Conservation (phyloP, 768 basidiomycete genomes). For the Suillus sp. region DNA sequence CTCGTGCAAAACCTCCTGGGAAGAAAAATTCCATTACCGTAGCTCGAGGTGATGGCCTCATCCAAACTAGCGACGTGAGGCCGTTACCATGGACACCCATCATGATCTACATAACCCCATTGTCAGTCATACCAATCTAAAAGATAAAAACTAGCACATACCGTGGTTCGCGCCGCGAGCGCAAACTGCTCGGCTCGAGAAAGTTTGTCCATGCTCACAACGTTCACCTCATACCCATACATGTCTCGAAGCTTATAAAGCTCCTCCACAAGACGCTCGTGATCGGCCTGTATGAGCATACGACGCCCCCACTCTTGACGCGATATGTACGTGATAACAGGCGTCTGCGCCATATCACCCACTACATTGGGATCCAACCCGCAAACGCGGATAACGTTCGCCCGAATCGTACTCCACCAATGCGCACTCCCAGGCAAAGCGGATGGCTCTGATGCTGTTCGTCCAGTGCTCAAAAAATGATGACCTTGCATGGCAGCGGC, state of each 20-base stretch:
- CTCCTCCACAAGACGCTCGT: slow-evolving; percentile 77
- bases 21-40: slow-evolving; percentile 95
- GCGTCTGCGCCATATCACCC: slow-evolving; percentile 46
- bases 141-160: slow-evolving; percentile 38
- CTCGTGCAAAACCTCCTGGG: slow-evolving; percentile 80
- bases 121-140: not conserved
- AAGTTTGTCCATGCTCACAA: slow-evolving; percentile 84
- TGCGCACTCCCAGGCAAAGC: slow-evolving; percentile 69
- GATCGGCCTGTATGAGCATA: slow-evolving; percentile 75
- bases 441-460: slow-evolving; percentile 77
- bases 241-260: slow-evolving; percentile 66
- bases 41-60: slow-evolving; percentile 79
- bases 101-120: slow-evolving; percentile 67
- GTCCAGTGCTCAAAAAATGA: slow-evolving; percentile 68
- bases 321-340: slow-evolving; percentile 92
- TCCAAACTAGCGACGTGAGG: slow-evolving; percentile 86
- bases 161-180: slow-evolving; percentile 84
- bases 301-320: slow-evolving; percentile 87
- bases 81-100: slow-evolving; percentile 96
- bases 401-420: slow-evolving; percentile 85
- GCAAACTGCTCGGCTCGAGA: slow-evolving; percentile 77
- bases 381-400: slow-evolving; percentile 71
- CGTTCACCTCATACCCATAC: slow-evolving; percentile 85
- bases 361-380: slow-evolving; percentile 52
- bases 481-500: slow-evolving; percentile 77